phyloP scores from a whole-genome alignment of 2,329 filamentous ascomycete genomes.

The Trichophyton equinum region DNA sequence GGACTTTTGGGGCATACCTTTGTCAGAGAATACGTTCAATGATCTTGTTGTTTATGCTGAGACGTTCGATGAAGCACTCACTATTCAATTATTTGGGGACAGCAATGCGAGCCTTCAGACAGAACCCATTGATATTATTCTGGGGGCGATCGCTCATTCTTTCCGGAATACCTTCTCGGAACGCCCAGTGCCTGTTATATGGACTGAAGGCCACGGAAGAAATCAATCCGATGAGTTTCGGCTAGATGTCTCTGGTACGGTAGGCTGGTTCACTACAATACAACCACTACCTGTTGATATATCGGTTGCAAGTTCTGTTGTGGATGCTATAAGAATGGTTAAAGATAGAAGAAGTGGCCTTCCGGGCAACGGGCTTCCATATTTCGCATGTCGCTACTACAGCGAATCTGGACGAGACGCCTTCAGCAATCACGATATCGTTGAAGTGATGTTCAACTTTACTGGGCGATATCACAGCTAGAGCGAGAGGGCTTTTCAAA shows the following conservation, averaged over 20 bases:
- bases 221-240: conserved; percentile 33
- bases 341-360: conserved; percentile 30
- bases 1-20: conserved; percentile 26
- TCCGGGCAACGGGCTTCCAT: conserved; percentile 27
- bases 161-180: conserved; percentile 34
- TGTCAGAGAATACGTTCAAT: conserved; percentile 21
- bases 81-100: conserved; percentile 21
- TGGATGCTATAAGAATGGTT: conserved; percentile 24
- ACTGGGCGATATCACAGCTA: conserved; percentile 29
- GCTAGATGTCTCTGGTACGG: conserved; percentile 38
- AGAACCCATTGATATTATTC: conserved; percentile 27
- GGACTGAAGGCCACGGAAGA: conserved; percentile 40
- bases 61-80: conserved; percentile 20
- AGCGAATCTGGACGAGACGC: conserved; percentile 21
- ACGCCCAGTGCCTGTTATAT: conserved; percentile 32
- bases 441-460: conserved; percentile 34
- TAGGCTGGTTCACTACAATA: conserved; percentile 42
- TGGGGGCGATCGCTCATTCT: conserved; percentile 30
- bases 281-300: conserved; percentile 31
- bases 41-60: conserved; percentile 24
- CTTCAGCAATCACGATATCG: conserved; percentile 27
- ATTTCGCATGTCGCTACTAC: conserved; percentile 26
- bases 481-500: conserved; percentile 34
- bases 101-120: conserved; percentile 24
- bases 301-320: conserved; percentile 17